Evolutionary conservation across 2,329 filamentous ascomycete genomes (phyloP).

Genomic region (Ascochyta koolunga): DNA sequence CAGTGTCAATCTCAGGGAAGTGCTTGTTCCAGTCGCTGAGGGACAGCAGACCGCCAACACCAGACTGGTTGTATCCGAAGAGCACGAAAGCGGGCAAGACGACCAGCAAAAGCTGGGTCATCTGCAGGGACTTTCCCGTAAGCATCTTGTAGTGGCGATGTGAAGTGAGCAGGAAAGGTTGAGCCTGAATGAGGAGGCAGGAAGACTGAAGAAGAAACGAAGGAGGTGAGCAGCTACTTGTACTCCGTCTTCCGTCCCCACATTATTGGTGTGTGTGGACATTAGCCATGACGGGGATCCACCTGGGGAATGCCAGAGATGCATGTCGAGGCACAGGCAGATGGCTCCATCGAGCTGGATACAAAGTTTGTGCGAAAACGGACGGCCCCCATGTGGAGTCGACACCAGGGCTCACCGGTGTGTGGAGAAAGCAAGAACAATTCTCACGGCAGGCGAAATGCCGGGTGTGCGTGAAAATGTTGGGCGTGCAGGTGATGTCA

Average conservation of each 20-base stretch:
- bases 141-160: constrained; percentile 19
- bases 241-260: constrained; percentile 26
- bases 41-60: constrained; percentile 56
- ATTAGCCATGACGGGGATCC: constrained; percentile 9
- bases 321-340: constrained; percentile 3
- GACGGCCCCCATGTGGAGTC: constrained; percentile 10
- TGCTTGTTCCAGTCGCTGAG: constrained; percentile 49
- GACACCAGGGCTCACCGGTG: constrained; percentile 17
- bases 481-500: constrained; percentile 21
- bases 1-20: constrained; percentile 59
- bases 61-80: constrained; percentile 61
- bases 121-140: constrained; percentile 35
- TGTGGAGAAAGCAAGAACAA: constrained; percentile 19
- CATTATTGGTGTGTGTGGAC: constrained; percentile 27
- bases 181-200: constrained; percentile 11
- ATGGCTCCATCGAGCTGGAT: constrained; percentile 3
- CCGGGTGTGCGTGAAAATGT: constrained; percentile 21
- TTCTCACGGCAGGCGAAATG: constrained; percentile 10
- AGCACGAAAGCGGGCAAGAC: constrained; percentile 53
- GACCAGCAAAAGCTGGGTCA: constrained; percentile 46
- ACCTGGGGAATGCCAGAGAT: constrained; percentile 12
- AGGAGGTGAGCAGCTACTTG: constrained; percentile 23
- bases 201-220: constrained; percentile 10
- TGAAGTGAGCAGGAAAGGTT: neutral
- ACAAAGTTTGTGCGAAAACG: constrained; percentile 6